A percentile compares a stretch with the other conserved stretches of the same genome.
Evolutionary conservation across 305 asterid genomes (phyloP).

Genomic region (Plantago coronopus): DNA sequence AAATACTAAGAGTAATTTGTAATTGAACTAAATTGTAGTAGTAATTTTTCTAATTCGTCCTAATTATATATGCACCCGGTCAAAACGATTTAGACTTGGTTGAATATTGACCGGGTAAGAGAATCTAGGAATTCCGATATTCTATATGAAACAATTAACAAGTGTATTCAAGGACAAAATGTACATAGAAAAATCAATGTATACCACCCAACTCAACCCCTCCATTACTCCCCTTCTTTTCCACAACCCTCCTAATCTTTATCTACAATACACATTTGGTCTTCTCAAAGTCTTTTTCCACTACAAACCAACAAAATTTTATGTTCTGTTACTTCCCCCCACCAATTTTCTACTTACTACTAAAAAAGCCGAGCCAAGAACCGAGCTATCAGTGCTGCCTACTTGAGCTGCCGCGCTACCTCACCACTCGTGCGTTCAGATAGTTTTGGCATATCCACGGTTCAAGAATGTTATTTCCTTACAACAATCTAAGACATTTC

Average conservation of each 20-base stretch:
- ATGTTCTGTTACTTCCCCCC: constrained; percentile 17
- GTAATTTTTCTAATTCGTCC: too few relatives aligned
- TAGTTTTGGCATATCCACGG: too few relatives aligned
- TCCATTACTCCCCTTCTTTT: not conserved
- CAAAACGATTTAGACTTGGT: too few relatives aligned
- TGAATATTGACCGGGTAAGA: too few relatives aligned
- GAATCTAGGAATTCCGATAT: not conserved
- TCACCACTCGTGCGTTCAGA: not conserved
- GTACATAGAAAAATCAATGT: constrained; percentile 40
- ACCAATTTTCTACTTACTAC: constrained; percentile 24
- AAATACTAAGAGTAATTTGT: too few relatives aligned
- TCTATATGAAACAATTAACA: constrained; percentile 8
- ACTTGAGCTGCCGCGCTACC: not conserved
- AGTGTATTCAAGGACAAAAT: constrained; percentile 26
- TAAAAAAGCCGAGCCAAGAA: not conserved
- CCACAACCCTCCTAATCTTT: constrained; percentile 19
- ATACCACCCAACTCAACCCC: constrained; percentile 14
- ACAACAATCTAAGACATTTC: constrained; percentile 64
- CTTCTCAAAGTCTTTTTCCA: constrained; percentile 13
- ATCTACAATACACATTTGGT: constrained; percentile 9
- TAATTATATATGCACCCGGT: too few relatives aligned
- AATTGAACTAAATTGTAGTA: too few relatives aligned
- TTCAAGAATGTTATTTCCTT: not conserved
- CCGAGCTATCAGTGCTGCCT: not conserved
- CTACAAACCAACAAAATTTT: constrained; percentile 32